Evolutionary conservation across 192 early-diverging fungal genomes (phyloP).

Genomic region (Haplosporangium gracile): DNA sequence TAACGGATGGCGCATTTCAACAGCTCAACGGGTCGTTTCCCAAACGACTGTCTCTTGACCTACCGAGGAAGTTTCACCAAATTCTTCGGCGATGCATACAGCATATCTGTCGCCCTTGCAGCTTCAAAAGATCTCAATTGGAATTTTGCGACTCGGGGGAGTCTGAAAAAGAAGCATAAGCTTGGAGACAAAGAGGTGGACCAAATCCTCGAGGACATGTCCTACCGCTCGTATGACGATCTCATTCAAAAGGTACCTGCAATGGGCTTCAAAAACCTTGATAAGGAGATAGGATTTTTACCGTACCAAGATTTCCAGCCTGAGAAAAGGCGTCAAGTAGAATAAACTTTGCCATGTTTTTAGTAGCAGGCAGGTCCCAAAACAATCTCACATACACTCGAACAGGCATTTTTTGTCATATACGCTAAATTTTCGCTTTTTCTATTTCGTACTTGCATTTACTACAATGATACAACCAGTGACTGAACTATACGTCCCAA

Average conservation of each 20-base stretch:
- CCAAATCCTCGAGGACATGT: slow-evolving; percentile 6
- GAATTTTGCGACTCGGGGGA: slow-evolving; percentile 16
- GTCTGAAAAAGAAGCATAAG: slow-evolving; percentile 13
- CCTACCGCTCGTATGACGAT: slow-evolving; percentile 23
- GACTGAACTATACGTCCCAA: too few relatives aligned
- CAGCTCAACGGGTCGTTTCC: slow-evolving; percentile 10
- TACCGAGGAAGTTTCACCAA: slow-evolving; percentile 10
- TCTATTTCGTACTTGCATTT: too few relatives aligned
- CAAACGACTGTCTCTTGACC: slow-evolving; percentile 9
- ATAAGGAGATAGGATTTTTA: slow-evolving; percentile 20
- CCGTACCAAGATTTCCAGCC: background rate
- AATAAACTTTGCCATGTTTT: background rate
- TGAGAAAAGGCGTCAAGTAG: slow-evolving; percentile 2
- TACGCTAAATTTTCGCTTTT: too few relatives aligned
- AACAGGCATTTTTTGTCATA: too few relatives aligned
- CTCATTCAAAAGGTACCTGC: slow-evolving; percentile 24
- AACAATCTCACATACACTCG: too few relatives aligned
- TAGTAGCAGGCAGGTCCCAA: too few relatives aligned
- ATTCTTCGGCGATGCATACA: slow-evolving; percentile 15
- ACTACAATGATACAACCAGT: too few relatives aligned
- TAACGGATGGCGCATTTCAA: background rate
- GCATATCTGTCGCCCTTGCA: slow-evolving; percentile 9
- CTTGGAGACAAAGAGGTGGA: slow-evolving; percentile 7
- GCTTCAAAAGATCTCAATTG: slow-evolving; percentile 12
- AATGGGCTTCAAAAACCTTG: background rate